Base-by-base conservation (phyloP, 768 basidiomycete species). In the Russula emetica region DNA sequence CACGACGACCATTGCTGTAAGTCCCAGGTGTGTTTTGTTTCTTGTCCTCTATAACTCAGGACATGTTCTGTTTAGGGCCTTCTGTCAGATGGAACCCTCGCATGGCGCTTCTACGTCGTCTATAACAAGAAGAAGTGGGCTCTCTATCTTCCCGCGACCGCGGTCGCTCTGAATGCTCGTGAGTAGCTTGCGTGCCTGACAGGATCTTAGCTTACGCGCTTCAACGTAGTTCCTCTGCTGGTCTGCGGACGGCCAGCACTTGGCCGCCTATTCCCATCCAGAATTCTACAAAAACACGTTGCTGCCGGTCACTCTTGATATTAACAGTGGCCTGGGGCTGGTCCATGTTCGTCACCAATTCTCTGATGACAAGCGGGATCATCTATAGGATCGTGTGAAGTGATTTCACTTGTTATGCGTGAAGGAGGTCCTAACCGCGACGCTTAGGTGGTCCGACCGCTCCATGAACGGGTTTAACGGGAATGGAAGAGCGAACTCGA, bases 321-420 rank as follows among this genome's bases (percentile, higher is more conserved):
- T 72, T 72, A 59, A 66, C 62, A 11, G 68, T 69, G 24, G 70
- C 68, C 2, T 72, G 71, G 71, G 71, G 70, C 16, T 72, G 69
- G 69, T 64, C 66, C 62, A 69, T 69, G 64, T 67, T 72, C 55
- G 51, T 49, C 24, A 60, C 58, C 38, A 71, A 72, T 58, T 69
- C 71, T 1, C 16, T 69, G 30, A 60, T 72, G 44, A 71, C 69
- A 0, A 58, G 61, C 34, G 65, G 65, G 26, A 72, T 72, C 52
- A 49, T 71, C 20, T 58, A 57, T 24, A 69, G 65, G 45, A 67
- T 72, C 1, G 26, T 70, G 71, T 72, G 36, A 47, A 63, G 44
- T 16, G n/a, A 53, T 14, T 38, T 28, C 11, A 22, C 44, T 34
- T 24, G 16, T 52, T 13, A 16, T 36, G 6, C 22, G 24, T 24